phyloP scores from a whole-genome alignment of 208 protist genomes.

The Tetramitus jugosus region DNA sequence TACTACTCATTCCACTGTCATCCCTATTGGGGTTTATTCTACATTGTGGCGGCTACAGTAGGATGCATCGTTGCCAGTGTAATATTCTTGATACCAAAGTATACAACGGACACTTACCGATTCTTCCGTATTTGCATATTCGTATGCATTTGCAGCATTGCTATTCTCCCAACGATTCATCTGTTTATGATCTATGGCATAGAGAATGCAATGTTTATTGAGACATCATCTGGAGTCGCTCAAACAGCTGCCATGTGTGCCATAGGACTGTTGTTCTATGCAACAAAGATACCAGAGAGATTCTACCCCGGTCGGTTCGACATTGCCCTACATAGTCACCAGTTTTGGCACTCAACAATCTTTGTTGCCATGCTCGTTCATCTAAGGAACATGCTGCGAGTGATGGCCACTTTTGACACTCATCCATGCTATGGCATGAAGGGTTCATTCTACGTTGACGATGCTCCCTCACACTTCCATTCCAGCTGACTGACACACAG shows the following conservation, averaged over 20 bases:
- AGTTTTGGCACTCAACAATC: slow-evolving; percentile 8
- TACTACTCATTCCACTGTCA: slow-evolving; percentile 1
- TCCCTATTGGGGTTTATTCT: neutral
- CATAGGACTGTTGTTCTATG: neutral
- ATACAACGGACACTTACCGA: neutral
- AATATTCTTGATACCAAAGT: slow-evolving; percentile 8
- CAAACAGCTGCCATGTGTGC: neutral
- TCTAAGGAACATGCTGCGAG: too few species aligned
- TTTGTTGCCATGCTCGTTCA: neutral
- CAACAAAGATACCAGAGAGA: slow-evolving; percentile 10
- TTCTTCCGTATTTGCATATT: neutral
- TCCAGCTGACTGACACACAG: too few species aligned
- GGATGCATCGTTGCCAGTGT: neutral
- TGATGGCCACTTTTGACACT: too few species aligned
- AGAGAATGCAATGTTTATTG: too few species aligned
- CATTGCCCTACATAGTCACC: neutral
- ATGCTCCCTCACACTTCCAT: too few species aligned
- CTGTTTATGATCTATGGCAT: neutral
- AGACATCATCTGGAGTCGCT: neutral
- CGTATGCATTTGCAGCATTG: neutral
- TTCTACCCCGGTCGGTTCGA: neutral
- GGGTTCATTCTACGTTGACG: too few species aligned
- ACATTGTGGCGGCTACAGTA: neutral
- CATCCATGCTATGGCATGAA: too few species aligned
- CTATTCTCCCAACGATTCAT: neutral